Evolutionary conservation across 228 moss, liverwort and hornwort genomes (phyloP).

Genomic region (Sphagnum magellanicum): DNA sequence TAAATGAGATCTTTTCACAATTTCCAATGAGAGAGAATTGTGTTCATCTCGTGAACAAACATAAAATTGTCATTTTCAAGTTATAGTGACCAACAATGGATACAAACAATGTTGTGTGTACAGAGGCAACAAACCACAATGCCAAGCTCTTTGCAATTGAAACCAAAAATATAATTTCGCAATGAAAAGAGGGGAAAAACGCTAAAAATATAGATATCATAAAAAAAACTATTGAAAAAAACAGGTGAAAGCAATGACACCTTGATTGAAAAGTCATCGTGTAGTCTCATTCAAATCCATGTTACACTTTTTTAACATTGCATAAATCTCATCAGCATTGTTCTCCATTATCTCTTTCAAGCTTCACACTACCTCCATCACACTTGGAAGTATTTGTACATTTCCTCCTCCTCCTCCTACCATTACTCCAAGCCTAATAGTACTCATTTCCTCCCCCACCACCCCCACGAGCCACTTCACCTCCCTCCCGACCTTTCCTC

Average conservation of each 20-base stretch:
- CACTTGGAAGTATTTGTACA: constrained; percentile 43
- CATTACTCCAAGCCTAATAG: constrained; percentile 42
- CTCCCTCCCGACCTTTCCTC: constrained; percentile 7
- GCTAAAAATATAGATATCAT: background rate
- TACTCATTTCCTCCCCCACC: constrained; percentile 11
- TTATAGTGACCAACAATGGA: too few relatives aligned
- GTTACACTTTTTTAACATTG: constrained; percentile 46
- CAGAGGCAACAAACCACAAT: too few relatives aligned
- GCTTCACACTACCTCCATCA: constrained; percentile 39
- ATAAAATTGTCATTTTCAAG: too few relatives aligned
- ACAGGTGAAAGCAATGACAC: background rate
- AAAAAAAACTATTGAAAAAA: background rate
- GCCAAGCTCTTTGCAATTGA: too few relatives aligned
- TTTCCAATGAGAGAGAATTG: too few relatives aligned
- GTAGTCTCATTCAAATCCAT: constrained; percentile 40
- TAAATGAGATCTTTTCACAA: too few relatives aligned
- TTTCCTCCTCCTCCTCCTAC: constrained; percentile 39
- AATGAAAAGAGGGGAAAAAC: background rate
- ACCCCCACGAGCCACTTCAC: constrained; percentile 14
- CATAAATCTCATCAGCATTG: constrained; percentile 50
- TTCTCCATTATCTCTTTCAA: constrained; percentile 30
- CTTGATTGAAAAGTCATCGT: constrained; percentile 37
- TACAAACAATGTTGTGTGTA: too few relatives aligned
- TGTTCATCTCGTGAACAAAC: too few relatives aligned
- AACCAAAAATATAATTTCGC: too few relatives aligned